phyloP scores from a whole-genome alignment of 805 yeast species.

The Metschnikowia anglica region DNA sequence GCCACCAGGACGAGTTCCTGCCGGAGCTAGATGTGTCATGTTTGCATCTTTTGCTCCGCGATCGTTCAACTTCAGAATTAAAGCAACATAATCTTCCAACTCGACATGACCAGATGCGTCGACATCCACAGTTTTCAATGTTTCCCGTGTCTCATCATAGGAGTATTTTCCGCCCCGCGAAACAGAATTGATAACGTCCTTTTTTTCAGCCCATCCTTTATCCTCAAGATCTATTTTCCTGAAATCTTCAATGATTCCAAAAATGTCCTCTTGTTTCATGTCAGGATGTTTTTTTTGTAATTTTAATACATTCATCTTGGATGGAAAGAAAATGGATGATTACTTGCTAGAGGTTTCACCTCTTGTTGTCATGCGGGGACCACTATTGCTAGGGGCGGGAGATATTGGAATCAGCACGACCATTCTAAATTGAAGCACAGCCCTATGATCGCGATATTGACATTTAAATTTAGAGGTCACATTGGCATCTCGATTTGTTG shows the following conservation, averaged over 20 bases:
- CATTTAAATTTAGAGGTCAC: too few species aligned
- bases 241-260: constrained; percentile 82
- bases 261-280: constrained; percentile 82
- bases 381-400: constrained; percentile 15
- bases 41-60: constrained; percentile 1
- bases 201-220: constrained; percentile 92
- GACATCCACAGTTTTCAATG: constrained; percentile 84
- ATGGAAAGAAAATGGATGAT: background rate
- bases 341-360: background rate
- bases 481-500: too few species aligned
- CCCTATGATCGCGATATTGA: background rate
- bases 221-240: constrained; percentile 83
- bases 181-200: constrained; percentile 80
- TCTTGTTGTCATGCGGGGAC: constrained; percentile 8
- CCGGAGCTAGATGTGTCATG: constrained; percentile 9
- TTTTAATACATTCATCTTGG: constrained; percentile 42
- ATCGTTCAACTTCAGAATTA: constrained; percentile 78
- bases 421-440: background rate
- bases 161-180: constrained; percentile 75
- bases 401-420: constrained; percentile 13
- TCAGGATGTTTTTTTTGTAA: constrained; percentile 78
- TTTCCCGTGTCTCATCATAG: constrained; percentile 92
- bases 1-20: constrained; percentile 2
- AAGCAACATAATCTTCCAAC: constrained; percentile 86
- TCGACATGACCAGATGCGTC: constrained; percentile 98